phyloP scores from a whole-genome alignment of 345 rosid species.

The Geranium brycei region DNA sequence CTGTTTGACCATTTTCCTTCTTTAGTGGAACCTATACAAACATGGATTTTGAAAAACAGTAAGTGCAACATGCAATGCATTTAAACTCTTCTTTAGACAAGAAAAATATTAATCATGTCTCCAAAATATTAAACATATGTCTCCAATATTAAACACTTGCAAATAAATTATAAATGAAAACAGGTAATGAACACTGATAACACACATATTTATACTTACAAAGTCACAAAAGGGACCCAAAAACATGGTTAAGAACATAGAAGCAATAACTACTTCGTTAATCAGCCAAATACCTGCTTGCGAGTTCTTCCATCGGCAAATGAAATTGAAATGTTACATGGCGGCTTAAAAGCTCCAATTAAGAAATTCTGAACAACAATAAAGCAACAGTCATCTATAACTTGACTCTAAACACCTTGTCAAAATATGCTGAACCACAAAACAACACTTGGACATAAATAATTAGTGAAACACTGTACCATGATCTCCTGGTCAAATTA shows the following conservation, averaged over 20 bases:
- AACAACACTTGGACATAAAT: not conserved
- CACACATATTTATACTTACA: not conserved
- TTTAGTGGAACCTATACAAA: conserved; percentile 30
- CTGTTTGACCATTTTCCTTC: conserved; percentile 43
- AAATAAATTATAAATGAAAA: not conserved
- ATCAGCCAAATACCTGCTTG: conserved; percentile 25
- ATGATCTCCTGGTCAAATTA: not conserved
- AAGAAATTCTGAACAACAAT: conserved; percentile 25
- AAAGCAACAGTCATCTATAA: conserved; percentile 1
- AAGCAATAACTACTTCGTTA: no score
- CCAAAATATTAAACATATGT: not conserved
- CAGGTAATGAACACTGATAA: not conserved
- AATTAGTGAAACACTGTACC: not conserved
- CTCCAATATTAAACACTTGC: not conserved
- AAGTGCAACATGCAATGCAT: not conserved
- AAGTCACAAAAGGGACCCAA: not conserved
- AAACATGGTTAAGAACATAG: not conserved
- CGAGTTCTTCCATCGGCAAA: conserved; percentile 37
- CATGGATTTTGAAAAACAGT: not conserved
- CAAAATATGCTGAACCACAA: not conserved
- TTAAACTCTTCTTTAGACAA: not conserved
- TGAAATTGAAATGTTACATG: conserved; percentile 28
- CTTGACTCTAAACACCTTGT: not conserved
- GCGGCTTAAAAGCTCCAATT: conserved; percentile 46
- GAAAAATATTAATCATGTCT: not conserved